These are phyloP conservation scores for Diospyros lotus DNA, from an alignment of 148 eudicot genomes.

Conservation along the genomic window DNA sequence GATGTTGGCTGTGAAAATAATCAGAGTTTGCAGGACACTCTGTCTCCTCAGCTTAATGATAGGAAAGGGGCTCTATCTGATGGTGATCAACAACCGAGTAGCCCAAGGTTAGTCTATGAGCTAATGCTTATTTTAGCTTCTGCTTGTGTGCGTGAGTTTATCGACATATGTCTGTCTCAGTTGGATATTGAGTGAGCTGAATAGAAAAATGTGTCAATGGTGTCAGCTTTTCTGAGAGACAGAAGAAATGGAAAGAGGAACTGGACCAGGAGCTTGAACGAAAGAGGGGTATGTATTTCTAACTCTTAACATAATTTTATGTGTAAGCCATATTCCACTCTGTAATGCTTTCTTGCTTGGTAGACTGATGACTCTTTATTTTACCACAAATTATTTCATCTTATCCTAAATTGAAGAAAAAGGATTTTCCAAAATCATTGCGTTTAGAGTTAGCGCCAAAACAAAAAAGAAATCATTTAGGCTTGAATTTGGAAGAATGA, in stretches of 20 bases:
- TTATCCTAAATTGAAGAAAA: background rate
- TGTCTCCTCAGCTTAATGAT: conserved; percentile 25
- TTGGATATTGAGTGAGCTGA: background rate
- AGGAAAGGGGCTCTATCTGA: conserved; percentile 19
- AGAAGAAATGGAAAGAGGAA: conserved; percentile 49
- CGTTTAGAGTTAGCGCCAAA: background rate
- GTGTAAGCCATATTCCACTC: background rate
- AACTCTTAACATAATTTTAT: no score
- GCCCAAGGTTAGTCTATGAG: conserved; percentile 31
- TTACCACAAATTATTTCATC: background rate
- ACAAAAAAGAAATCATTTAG: no score
- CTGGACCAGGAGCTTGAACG: conserved; percentile 50
- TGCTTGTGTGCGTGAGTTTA: background rate
- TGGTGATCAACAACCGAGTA: conserved; percentile 30
- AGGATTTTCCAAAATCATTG: background rate
- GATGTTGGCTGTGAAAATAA: conserved; percentile 23
- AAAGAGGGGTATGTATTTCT: conserved; percentile 31
- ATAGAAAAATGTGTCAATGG: conserved; percentile 6
- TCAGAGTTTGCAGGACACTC: conserved; percentile 25
- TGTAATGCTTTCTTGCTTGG: background rate
- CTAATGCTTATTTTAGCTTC: background rate
- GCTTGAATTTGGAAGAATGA: background rate
- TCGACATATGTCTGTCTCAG: background rate
- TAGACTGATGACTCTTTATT: background rate
- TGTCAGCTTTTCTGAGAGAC: conserved; percentile 34